A percentile compares a stretch with the other conserved stretches of the same genome.
Conservation (phyloP, 2,329 filamentous ascomycete species). For the Ambrosiella xylebori region DNA sequence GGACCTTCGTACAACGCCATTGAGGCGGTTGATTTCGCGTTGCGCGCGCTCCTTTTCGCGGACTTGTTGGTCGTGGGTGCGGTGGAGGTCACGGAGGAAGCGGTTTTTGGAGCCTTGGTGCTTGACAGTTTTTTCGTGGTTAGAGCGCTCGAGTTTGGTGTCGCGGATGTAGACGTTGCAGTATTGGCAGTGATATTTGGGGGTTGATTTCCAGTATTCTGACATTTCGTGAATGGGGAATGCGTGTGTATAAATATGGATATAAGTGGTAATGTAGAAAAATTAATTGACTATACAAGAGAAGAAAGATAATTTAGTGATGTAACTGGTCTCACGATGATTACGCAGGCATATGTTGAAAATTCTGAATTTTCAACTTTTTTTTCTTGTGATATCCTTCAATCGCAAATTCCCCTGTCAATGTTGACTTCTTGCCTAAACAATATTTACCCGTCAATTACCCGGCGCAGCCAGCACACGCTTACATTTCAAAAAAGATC, state of each 20-base stretch:
- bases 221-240: conserved; percentile 46
- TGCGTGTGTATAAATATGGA: not conserved
- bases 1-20: conserved; percentile 45
- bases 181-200: conserved; percentile 97
- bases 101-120: conserved; percentile 79
- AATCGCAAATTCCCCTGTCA: not conserved
- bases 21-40: conserved; percentile 70
- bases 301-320: not conserved
- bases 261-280: not conserved
- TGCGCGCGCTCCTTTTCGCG: conserved; percentile 69
- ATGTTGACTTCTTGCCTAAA: not conserved
- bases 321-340: not conserved
- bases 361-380: no score
- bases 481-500: not conserved
- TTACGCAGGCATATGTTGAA: not conserved
- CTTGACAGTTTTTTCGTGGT: conserved; percentile 73
- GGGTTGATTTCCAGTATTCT: conserved; percentile 97
- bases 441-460: conserved; percentile 4
- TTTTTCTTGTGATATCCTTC: not conserved
- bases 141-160: conserved; percentile 72
- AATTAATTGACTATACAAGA: not conserved
- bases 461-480: conserved; percentile 9
- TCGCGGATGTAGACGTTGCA: conserved; percentile 82
- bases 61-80: conserved; percentile 61
- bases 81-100: conserved; percentile 76